Evolutionary conservation across 2,329 filamentous ascomycete genomes (phyloP), one percentile per base, ranked within the genome.

Genomic region (Pestalotiopsis sp.): DNA sequence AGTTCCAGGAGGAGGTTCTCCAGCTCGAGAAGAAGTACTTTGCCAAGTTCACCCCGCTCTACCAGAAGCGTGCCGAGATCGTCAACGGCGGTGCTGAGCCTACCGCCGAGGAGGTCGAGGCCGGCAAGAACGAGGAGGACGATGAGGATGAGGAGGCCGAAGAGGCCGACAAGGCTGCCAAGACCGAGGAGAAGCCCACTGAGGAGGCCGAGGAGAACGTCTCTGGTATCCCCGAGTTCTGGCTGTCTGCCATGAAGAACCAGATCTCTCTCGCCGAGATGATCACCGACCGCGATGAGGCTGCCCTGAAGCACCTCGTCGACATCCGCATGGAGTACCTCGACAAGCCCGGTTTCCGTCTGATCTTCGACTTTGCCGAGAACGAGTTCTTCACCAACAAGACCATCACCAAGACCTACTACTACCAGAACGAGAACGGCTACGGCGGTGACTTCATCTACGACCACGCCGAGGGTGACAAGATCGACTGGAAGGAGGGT

Each of bases 11-110:
- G 83, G 97, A 98, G 85, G 95, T 99, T 71, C 89, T 99, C 69
- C 92, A 98, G 83, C 90, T 99, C 36, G 96, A 99, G 89, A 99
- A 99, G 90, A 98, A 98, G 86, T 99, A 97, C 84, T 98, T 98
- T 77, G 93, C 93, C 84, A 98, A 98, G 85, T 99, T 98, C 85
- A 97, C 94, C 67, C 96, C 96, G 70, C 90, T 99, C 64, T 99
- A 99, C 85, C 86, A 98, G 87, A 96, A 96, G 88, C 95, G 96
- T 82, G 90, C 95, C 71, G 89, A 91, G 76, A 98, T 99, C 76
- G 88, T 99, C 82, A 98, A 98, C 83, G 96, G 96, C 75, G 84
- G 85, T 72, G 81, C 85, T 70, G 96, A 99, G 85, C 96, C 96
- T 38, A 94, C 92, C 70, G 93, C 97, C 68, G 90, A 91, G 49